Evolutionary conservation across 108 stramenopile species (phyloP).

Genomic region (Aurantiochytrium sp.): DNA sequence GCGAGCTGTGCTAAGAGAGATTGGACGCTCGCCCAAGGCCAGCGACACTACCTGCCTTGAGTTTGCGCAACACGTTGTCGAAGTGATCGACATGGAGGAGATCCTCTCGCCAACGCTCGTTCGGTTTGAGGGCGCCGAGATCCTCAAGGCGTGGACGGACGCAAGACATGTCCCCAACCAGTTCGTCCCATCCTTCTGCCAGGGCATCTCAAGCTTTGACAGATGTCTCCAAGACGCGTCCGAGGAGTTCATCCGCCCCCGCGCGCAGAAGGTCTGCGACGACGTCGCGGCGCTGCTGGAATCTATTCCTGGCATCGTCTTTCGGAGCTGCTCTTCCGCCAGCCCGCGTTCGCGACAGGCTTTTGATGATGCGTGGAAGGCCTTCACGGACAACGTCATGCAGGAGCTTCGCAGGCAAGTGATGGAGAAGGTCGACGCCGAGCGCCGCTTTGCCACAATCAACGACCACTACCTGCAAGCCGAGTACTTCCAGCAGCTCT

Average conservation of each 20-base stretch:
- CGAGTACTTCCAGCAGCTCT: neutral
- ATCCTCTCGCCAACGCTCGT: neutral
- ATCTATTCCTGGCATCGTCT: neutral
- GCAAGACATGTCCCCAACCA: neutral
- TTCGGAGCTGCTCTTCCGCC: neutral
- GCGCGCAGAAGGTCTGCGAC: neutral
- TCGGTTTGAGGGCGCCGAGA: neutral
- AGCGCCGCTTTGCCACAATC: neutral
- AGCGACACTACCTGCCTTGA: neutral
- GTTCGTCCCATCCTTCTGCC: neutral
- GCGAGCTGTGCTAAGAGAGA: neutral
- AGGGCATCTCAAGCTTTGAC: neutral
- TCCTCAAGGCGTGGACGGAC: neutral
- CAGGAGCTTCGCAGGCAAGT: neutral
- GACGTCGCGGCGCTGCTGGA: neutral
- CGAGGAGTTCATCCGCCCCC: neutral
- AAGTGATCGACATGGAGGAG: neutral
- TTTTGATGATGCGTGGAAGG: neutral
- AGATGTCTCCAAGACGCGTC: neutral
- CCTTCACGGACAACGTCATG: neutral
- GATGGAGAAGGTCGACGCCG: neutral
- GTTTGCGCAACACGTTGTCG: neutral
- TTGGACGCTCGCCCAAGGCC: neutral
- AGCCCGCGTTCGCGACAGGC: neutral
- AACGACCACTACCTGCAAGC: conserved; percentile 24